These are phyloP conservation scores for Chernovozyma sophiae-reginae DNA, from an alignment of 1,139 yeast species.

Conservation along the genomic window DNA sequence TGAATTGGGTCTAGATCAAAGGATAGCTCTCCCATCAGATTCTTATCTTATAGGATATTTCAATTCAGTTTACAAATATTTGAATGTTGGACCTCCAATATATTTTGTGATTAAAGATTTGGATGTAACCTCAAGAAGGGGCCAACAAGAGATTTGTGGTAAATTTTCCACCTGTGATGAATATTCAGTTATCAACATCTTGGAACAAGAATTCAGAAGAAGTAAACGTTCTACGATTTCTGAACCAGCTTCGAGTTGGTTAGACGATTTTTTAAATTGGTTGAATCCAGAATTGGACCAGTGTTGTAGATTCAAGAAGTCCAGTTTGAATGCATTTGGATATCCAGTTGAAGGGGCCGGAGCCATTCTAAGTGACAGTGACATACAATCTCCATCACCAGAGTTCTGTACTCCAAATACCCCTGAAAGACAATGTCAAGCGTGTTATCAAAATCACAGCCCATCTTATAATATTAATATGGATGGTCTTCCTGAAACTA, in stretches of 20 bases:
- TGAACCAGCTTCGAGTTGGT: conserved; percentile 88
- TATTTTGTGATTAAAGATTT: conserved; percentile 71
- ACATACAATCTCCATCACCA: conserved; percentile 9
- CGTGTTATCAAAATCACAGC: conserved; percentile 58
- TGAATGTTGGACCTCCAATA: conserved; percentile 89
- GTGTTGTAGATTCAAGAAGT: conserved; percentile 71
- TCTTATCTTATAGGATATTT: conserved; percentile 81
- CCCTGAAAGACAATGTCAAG: conserved; percentile 68
- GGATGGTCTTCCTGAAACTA: conserved; percentile 79
- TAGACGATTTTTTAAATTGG: conserved; percentile 87
- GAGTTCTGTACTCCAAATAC: conserved; percentile 66
- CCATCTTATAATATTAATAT: conserved; percentile 67
- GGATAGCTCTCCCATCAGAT: conserved; percentile 78
- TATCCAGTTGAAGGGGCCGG: too few species aligned
- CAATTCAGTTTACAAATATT: conserved; percentile 64
- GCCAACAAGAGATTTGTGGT: conserved; percentile 80
- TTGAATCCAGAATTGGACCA: conserved; percentile 81
- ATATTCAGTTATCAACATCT: conserved; percentile 72
- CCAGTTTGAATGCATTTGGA: conserved; percentile 5
- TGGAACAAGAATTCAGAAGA: conserved; percentile 81
- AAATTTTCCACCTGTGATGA: conserved; percentile 80
- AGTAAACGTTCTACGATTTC: conserved; percentile 59
- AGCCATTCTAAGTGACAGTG: too few species aligned
- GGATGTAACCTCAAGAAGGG: conserved; percentile 54
- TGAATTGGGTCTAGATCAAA: conserved; percentile 80